Percentiles rank a stretch among this genome's conserved stretches.
Evolutionary conservation across 345 rosid genomes (phyloP).

Genomic region (Rhodamnia argentea): DNA sequence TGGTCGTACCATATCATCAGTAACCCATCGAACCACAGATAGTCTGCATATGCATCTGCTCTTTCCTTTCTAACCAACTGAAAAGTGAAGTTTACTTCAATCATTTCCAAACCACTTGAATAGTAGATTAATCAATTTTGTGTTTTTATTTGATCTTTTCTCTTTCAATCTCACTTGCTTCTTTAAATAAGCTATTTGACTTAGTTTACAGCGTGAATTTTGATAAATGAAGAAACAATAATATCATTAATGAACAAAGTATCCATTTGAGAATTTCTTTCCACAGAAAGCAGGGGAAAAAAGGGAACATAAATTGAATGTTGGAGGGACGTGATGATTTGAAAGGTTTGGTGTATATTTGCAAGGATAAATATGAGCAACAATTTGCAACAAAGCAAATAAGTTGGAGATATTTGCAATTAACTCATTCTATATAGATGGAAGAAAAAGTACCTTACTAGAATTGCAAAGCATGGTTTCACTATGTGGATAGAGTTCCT

Average conservation of each 20-base stretch:
- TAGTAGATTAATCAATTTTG: background rate
- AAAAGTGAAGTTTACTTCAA: background rate
- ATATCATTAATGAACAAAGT: background rate
- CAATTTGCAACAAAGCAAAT: background rate
- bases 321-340: background rate
- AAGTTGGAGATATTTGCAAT: background rate
- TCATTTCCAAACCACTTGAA: background rate
- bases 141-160: background rate
- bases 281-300: background rate
- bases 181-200: background rate
- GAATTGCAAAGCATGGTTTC: conserved; percentile 92
- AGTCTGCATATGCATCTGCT: background rate
- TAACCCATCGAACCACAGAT: background rate
- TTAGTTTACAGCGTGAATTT: background rate
- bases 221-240: background rate
- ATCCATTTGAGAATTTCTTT: background rate
- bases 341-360: background rate
- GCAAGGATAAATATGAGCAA: background rate
- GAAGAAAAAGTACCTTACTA: conserved; percentile 55
- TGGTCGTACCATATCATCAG: background rate
- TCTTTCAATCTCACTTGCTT: background rate
- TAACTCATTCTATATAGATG: background rate
- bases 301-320: background rate
- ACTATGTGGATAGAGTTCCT: conserved; percentile 71
- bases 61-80: background rate